Percentiles rank a stretch among this genome's conserved stretches.
Conservation (phyloP, 2,329 filamentous ascomycete species). For the Coniochaeta ligniaria region DNA sequence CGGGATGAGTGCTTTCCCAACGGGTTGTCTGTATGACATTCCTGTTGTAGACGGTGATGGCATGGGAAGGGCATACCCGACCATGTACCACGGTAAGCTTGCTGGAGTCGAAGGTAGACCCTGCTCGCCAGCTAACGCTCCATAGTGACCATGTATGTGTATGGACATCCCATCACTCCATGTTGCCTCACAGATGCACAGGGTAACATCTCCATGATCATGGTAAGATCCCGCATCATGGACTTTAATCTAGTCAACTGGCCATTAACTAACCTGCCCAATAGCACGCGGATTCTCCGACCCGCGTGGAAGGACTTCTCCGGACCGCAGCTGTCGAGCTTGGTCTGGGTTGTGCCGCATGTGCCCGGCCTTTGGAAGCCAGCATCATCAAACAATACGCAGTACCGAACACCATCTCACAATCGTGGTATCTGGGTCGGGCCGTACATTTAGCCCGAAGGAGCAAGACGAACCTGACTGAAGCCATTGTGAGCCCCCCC, state of each 20-base stretch:
- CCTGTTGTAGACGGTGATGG: conserved; percentile 28
- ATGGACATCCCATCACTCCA: conserved; percentile 26
- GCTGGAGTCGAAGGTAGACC: not conserved
- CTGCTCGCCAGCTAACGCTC: not conserved
- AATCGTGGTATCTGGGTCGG: conserved; percentile 25
- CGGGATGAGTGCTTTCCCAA: conserved; percentile 26
- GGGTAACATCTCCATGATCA: conserved; percentile 26
- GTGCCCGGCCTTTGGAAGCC: conserved; percentile 23
- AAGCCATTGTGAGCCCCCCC: conserved; percentile 14
- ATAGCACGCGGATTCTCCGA: conserved; percentile 24
- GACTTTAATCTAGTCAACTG: not conserved
- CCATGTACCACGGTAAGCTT: conserved; percentile 24
- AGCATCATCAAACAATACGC: conserved; percentile 23
- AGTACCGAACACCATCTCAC: conserved; percentile 24
- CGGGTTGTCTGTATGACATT: conserved; percentile 25
- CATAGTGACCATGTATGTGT: conserved; percentile 28
- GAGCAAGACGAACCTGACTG: conserved; percentile 18
- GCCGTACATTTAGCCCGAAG: conserved; percentile 21
- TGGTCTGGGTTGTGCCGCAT: conserved; percentile 28
- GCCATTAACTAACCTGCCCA: not conserved
- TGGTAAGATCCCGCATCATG: conserved; percentile 13
- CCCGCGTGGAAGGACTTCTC: conserved; percentile 26
- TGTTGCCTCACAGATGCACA: conserved; percentile 28
- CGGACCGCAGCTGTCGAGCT: conserved; percentile 28
- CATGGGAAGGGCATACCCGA: conserved; percentile 31